A percentile compares a stretch with the other conserved stretches of the same genome.
These are phyloP conservation scores for Canavalia ensiformis DNA, from an alignment of 306 rosid species.

Conservation along the genomic window DNA sequence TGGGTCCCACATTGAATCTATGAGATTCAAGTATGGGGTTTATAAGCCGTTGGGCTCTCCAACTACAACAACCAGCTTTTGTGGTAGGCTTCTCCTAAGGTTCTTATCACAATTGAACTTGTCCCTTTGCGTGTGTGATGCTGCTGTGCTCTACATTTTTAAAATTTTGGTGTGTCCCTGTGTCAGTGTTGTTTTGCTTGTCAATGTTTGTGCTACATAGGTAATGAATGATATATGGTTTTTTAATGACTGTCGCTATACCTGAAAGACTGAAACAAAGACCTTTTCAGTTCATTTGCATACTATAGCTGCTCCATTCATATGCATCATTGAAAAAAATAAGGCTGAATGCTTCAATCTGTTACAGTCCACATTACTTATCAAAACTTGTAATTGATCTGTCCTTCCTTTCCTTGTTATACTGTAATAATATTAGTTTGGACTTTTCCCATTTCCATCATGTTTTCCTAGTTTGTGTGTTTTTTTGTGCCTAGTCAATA, in stretches of 20 bases:
- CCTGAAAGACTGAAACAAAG: background rate
- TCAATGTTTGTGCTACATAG: too few species aligned
- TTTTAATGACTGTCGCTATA: slow-evolving; percentile 13
- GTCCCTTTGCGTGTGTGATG: too few species aligned
- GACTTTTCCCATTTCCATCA: background rate
- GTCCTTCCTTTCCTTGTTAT: slow-evolving; percentile 12
- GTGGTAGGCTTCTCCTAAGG: too few species aligned
- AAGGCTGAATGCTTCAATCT: slow-evolving; percentile 9
- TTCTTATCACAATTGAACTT: too few species aligned
- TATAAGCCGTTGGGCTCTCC: too few species aligned
- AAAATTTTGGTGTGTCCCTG: too few species aligned
- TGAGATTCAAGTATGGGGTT: too few species aligned
- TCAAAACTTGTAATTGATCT: slow-evolving; percentile 3
- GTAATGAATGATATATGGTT: background rate
- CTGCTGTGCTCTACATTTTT: too few species aligned
- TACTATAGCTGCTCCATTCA: slow-evolving; percentile 28
- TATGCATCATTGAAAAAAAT: slow-evolving; percentile 11
- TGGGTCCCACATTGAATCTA: too few species aligned
- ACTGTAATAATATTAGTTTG: slow-evolving; percentile 23
- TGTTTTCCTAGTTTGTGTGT: background rate
- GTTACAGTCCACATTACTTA: slow-evolving; percentile 8
- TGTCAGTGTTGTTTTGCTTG: too few species aligned
- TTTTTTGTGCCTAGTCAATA: background rate
- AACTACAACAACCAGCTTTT: too few species aligned
- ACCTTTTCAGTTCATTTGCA: slow-evolving; percentile 31